Conservation (phyloP, 2,329 filamentous ascomycete species). For the Cytospora piceicola region DNA sequence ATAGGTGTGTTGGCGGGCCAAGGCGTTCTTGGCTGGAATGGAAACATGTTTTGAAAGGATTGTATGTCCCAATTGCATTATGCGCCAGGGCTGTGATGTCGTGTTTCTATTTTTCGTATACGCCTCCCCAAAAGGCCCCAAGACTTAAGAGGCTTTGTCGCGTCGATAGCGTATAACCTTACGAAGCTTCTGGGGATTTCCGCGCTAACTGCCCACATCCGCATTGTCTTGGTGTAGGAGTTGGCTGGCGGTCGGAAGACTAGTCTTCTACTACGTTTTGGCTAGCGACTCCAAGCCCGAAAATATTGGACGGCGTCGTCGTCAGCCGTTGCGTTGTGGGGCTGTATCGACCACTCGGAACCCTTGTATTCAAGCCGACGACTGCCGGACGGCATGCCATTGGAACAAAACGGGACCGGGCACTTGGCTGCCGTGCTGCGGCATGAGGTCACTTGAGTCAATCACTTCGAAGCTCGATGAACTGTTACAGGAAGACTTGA, state of each 20-base stretch:
- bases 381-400: neutral
- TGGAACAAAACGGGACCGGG: neutral
- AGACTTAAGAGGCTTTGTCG: neutral
- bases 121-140: neutral
- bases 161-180: neutral
- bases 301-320: conserved; percentile 1
- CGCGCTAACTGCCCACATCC: neutral
- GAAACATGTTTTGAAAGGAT: conserved; percentile 22
- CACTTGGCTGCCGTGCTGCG: neutral
- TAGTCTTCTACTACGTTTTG: neutral
- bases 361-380: neutral
- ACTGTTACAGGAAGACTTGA: too few species aligned
- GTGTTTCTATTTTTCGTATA: neutral
- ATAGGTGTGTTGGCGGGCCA: conserved; percentile 16
- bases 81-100: neutral
- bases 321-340: neutral
- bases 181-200: too few species aligned
- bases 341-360: neutral
- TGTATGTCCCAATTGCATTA: neutral
- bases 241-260: neutral
- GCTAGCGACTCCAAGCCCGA: neutral
- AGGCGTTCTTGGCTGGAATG: conserved; percentile 36
- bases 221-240: neutral
- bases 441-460: conserved; percentile 1
- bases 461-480: neutral